A percentile compares a stretch with the other conserved stretches of the same genome.
phyloP scores from a whole-genome alignment of 371 early-diverging fungal species.

The Actinomortierella ambigua region DNA sequence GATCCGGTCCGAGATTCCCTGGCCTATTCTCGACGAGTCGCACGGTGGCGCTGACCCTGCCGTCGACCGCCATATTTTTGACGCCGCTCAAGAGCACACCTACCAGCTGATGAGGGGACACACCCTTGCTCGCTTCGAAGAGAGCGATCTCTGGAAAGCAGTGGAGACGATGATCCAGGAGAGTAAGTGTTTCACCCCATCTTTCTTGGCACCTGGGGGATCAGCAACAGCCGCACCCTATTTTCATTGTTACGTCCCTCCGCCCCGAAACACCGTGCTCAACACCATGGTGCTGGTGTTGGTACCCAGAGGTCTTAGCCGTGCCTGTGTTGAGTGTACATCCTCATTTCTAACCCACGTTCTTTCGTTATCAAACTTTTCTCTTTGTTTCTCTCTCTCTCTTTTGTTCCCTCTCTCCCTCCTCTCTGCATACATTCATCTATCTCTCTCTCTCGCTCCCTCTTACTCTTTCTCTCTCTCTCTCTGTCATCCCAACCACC shows the following conservation, averaged over 20 bases:
- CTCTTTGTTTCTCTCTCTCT: background rate
- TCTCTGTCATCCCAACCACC: too few relatives aligned
- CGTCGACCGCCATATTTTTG: slow-evolving; percentile 54
- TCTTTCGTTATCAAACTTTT: background rate
- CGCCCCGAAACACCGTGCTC: too few relatives aligned
- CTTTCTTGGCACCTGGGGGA: too few relatives aligned
- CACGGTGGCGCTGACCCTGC: background rate
- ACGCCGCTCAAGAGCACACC: slow-evolving; percentile 63
- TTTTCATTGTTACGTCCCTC: too few relatives aligned
- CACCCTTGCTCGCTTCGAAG: slow-evolving; percentile 58
- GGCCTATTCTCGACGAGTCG: slow-evolving; percentile 31
- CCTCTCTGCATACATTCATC: too few relatives aligned
- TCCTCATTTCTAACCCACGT: background rate
- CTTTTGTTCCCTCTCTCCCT: too few relatives aligned
- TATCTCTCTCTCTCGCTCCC: background rate
- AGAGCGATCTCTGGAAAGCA: slow-evolving; percentile 44
- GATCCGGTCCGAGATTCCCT: slow-evolving; percentile 50
- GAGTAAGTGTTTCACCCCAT: slow-evolving; percentile 17
- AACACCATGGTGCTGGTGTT: too few relatives aligned
- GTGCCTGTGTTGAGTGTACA: too few relatives aligned
- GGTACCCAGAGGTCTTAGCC: too few relatives aligned
- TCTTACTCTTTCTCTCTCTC: background rate
- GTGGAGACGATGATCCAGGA: slow-evolving; percentile 31
- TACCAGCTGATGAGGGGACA: slow-evolving; percentile 61
- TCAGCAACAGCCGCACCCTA: too few relatives aligned